phyloP scores from a whole-genome alignment of 129 eudicot species.

The Centrapalus pauciflorus region DNA sequence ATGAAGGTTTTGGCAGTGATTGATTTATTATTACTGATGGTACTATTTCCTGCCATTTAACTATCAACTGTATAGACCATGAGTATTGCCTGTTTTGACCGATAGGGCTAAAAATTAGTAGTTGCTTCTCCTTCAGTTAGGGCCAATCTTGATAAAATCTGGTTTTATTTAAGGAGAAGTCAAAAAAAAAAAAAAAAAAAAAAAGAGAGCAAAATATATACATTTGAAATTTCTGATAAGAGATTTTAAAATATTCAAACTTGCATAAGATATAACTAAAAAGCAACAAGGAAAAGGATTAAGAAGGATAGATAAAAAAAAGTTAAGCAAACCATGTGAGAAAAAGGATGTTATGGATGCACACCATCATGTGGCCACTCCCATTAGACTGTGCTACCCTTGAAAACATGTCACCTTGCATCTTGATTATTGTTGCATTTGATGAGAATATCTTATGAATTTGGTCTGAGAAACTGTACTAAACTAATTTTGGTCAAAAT shows the following conservation, averaged over 20 bases:
- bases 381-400: not conserved
- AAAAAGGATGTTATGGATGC: too few relatives aligned
- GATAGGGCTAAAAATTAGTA: not conserved
- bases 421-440: not conserved
- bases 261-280: not conserved
- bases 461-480: not conserved
- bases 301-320: not conserved
- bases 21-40: conserved; percentile 32
- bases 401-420: not conserved
- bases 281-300: not conserved
- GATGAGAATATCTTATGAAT: not conserved
- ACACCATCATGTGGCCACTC: not conserved
- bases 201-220: not conserved
- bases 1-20: conserved; percentile 65
- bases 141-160: not conserved
- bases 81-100: not conserved
- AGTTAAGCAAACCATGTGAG: too few relatives aligned
- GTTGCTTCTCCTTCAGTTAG: not conserved
- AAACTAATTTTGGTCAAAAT: not conserved
- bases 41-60: conserved; percentile 10
- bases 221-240: not conserved
- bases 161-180: not conserved
- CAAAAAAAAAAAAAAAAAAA: not conserved
- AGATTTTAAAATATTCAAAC: not conserved
- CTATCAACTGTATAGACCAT: conserved; percentile 4